Percentiles rank a stretch among this genome's conserved stretches.
Evolutionary conservation across 306 rosid genomes (phyloP).

Genomic region (Hylodesmum podocarpum): DNA sequence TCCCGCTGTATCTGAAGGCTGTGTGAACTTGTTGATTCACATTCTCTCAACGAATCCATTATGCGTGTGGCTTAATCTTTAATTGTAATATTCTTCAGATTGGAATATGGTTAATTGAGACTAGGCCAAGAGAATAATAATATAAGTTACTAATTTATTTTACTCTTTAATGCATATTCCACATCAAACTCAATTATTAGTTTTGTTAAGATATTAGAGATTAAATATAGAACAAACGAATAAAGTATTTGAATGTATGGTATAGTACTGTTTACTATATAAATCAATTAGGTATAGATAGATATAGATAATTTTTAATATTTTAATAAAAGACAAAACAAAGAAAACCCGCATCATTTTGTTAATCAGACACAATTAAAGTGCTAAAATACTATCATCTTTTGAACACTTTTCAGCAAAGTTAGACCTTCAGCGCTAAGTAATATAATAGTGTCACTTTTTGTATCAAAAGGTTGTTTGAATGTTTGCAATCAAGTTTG

Average conservation of each 20-base stretch:
- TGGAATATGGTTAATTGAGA: too few species aligned
- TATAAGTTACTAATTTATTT: too few species aligned
- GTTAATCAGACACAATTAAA: constrained; percentile 25
- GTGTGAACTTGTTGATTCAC: too few species aligned
- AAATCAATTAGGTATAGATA: too few species aligned
- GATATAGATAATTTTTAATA: too few species aligned
- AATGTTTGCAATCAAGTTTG: too few species aligned
- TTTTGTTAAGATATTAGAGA: neutral
- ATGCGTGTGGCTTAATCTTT: constrained; percentile 21
- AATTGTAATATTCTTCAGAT: neutral
- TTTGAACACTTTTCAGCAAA: constrained; percentile 23
- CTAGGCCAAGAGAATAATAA: too few species aligned
- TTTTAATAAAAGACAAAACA: neutral
- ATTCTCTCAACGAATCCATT: neutral
- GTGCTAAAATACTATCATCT: neutral
- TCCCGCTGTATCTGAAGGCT: too few species aligned
- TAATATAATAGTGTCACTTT: too few species aligned
- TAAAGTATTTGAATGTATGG: too few species aligned
- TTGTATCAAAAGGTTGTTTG: too few species aligned
- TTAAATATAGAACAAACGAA: neutral
- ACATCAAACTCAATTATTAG: constrained; percentile 1
- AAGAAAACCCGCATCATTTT: neutral
- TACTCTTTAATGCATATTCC: neutral
- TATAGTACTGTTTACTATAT: too few species aligned
- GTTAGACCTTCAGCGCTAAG: constrained; percentile 1